Conservation (phyloP, 2,329 filamentous ascomycete genomes). For the Colletotrichum camelliae region DNA sequence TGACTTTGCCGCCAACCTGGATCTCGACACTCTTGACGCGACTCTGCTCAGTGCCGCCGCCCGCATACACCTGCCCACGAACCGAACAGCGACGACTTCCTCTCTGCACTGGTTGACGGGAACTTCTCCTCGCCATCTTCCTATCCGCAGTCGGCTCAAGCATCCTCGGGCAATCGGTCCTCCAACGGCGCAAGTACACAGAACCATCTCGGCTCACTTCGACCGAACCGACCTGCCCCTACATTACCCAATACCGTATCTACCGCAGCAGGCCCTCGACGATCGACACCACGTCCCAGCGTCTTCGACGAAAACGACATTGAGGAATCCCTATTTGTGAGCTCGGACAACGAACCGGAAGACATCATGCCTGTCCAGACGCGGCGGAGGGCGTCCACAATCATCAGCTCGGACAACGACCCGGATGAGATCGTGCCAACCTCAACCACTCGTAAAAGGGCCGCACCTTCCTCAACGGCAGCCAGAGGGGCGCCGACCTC, state of each 20-base stretch:
- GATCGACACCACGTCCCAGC: not conserved
- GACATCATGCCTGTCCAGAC: conserved; percentile 20
- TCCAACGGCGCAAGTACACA: not conserved
- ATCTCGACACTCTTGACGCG: not conserved
- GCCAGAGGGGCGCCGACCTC: not conserved
- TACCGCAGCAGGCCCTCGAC: conserved; percentile 2
- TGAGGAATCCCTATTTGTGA: conserved; percentile 18
- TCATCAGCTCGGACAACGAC: conserved; percentile 11
- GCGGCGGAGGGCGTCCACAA: conserved; percentile 19
- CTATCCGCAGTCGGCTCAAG: conserved; percentile 34
- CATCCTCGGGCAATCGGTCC: conserved; percentile 14
- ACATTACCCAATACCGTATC: conserved; percentile 2
- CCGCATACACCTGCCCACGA: conserved; percentile 23
- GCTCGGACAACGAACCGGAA: conserved; percentile 20
- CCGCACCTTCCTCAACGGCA: conserved; percentile 10
- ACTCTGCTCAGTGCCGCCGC: not conserved
- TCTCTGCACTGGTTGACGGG: conserved; percentile 30
- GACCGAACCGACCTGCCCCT: conserved; percentile 6
- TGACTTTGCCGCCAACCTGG: conserved; percentile 11
- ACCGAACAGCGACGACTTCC: conserved; percentile 23
- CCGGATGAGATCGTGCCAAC: conserved; percentile 11
- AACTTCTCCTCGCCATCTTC: conserved; percentile 42
- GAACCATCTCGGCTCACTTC: not conserved
- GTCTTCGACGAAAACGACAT: not conserved
- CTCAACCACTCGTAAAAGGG: conserved; percentile 11